Evolutionary conservation across 2,329 filamentous ascomycete genomes (phyloP).

Genomic region (Paecilomyces niveus): DNA sequence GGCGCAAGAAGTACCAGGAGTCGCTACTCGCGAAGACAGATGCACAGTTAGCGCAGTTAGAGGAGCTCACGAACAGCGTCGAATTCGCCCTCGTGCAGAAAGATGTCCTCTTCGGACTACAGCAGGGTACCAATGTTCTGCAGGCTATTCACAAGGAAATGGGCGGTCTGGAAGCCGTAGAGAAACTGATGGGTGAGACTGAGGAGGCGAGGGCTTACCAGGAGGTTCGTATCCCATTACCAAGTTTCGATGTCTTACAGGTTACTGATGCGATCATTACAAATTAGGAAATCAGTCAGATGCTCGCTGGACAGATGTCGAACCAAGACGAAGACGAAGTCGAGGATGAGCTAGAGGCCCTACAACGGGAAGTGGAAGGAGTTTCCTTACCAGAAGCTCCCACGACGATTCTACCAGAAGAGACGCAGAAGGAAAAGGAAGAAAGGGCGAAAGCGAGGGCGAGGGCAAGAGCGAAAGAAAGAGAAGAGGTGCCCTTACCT

Average conservation of each 20-base stretch:
- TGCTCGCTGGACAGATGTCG: constrained; percentile 80
- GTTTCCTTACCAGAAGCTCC: constrained; percentile 33
- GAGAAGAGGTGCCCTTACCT: constrained; percentile 17
- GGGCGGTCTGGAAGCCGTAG: constrained; percentile 87
- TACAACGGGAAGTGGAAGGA: constrained; percentile 58
- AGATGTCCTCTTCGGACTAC: constrained; percentile 85
- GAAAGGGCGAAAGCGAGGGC: constrained; percentile 25
- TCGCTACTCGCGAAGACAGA: constrained; percentile 83
- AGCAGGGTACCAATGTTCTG: constrained; percentile 84
- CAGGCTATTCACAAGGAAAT: constrained; percentile 92
- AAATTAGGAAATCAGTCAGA: constrained; percentile 77
- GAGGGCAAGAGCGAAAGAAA: constrained; percentile 21
- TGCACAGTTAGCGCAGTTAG: constrained; percentile 84
- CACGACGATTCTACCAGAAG: constrained; percentile 21
- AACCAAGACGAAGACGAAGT: constrained; percentile 97
- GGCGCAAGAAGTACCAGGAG: constrained; percentile 96
- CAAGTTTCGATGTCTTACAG: neutral
- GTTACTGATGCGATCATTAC: constrained; percentile 2
- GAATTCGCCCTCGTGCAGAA: constrained; percentile 97
- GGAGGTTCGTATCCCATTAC: constrained; percentile 47
- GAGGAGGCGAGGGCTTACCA: constrained; percentile 90
- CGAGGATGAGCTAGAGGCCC: constrained; percentile 81
- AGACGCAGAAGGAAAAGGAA: constrained; percentile 18
- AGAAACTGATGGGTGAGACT: constrained; percentile 89
- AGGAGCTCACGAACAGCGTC: constrained; percentile 79